Base-by-base conservation (phyloP, 805 yeast species). In the Pichia deserticola region DNA sequence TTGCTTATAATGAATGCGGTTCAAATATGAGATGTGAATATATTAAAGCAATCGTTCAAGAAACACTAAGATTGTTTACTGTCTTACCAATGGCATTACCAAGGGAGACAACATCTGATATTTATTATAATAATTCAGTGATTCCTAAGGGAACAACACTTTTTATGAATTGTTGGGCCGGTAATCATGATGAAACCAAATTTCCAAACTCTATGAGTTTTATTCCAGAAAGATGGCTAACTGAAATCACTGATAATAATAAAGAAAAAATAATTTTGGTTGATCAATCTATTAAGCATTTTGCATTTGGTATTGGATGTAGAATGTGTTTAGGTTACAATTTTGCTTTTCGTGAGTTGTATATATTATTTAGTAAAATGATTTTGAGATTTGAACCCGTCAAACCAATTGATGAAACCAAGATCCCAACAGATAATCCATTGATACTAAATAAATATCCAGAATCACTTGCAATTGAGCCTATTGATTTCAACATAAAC, bases 81-180 rank as follows among this genome's bases (percentile, higher is more conserved):
- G 89, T 84, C 1, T 67, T 84, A 45, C 90, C 92, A 1, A 66
- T 84, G 57, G 69, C 82, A 13, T 66, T 86, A 40, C 90, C 93
- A 0, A 67, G 92, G 51, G 66, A 68, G 25, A 77, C 86, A 2
- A 77, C 86, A 2, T 73, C 69, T 44, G 71, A 69, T 20, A 73
- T 84, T n/a, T 40, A 51, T 0, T 75, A 70, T 56, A 62, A 62
- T 5, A 59, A 69, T 29, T 53, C 65, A 0, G 52, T 65, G 1
- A 75, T 85, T n/a, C 89, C 89, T 0, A 54, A 61, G 6, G 76
- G 76, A 0, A 80, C 89, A 0, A 68, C 74, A 0, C 56, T 84
- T 44, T 67, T 82, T 40, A 77, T 85, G 85, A 85, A 85, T 59
- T 74, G 85, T 0, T 82, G 75, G 70, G 81, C 84, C 3, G 89